Evolutionary conservation across 768 basidiomycete species (phyloP).

Genomic region (Rhizopogon sp.): DNA sequence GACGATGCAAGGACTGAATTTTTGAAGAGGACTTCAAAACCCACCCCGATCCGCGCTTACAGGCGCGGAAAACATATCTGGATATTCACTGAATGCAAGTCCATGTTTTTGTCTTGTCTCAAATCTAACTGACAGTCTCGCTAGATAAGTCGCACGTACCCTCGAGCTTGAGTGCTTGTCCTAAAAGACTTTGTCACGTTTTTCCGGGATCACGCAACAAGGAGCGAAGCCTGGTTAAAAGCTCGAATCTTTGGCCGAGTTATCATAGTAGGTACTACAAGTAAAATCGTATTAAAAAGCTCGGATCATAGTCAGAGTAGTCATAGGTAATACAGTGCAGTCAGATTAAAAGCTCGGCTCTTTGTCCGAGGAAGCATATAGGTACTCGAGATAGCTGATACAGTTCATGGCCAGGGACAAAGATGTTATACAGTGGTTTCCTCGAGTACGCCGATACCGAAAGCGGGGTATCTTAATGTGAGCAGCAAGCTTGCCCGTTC

Average conservation of each 20-base stretch:
- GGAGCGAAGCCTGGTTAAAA: background rate
- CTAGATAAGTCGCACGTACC: background rate
- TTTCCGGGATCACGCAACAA: background rate
- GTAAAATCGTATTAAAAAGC: background rate
- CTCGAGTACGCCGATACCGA: background rate
- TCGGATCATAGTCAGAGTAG: background rate
- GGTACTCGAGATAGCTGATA: slow-evolving; percentile 2
- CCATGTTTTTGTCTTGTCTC: background rate
- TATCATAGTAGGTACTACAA: background rate
- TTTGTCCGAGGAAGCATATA: slow-evolving; percentile 3
- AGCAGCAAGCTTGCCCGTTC: slow-evolving; percentile 12
- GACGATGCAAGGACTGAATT: slow-evolving; percentile 6
- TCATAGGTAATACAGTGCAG: background rate
- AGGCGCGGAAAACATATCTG: background rate
- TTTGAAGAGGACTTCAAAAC: slow-evolving; percentile 6
- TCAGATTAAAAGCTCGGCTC: background rate
- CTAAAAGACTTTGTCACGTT: no score
- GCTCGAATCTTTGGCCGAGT: background rate
- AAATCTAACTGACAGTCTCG: background rate
- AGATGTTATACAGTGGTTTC: slow-evolving; percentile 1
- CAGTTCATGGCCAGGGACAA: background rate
- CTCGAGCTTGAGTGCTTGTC: no score
- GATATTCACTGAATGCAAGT: background rate
- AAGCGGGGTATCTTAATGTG: slow-evolving; percentile 8
- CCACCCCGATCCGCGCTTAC: background rate